A percentile compares a stretch with the other conserved stretches of the same genome.
These are phyloP conservation scores for Phytophthora sp. DNA, from an alignment of 352 stramenopile species.

Conservation along the genomic window DNA sequence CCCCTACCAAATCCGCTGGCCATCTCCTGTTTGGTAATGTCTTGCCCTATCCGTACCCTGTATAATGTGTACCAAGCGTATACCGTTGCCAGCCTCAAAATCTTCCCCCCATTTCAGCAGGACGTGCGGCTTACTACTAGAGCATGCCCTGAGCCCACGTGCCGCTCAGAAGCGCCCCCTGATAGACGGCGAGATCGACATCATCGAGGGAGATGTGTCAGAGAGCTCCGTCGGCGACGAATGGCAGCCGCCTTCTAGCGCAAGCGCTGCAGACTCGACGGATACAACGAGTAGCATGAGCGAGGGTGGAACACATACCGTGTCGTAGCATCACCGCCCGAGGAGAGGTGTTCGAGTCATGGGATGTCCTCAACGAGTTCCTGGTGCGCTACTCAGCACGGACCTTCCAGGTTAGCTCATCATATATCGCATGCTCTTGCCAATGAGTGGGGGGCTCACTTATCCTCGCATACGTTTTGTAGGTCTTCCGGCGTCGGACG, in stretches of 20 bases:
- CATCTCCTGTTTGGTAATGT: too few relatives aligned
- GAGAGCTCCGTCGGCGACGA: neutral
- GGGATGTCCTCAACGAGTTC: neutral
- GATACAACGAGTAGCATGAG: neutral
- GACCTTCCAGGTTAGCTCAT: too few relatives aligned
- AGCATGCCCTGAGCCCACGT: neutral
- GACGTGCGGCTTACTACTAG: too few relatives aligned
- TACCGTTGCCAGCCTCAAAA: too few relatives aligned
- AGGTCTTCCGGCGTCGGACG: neutral
- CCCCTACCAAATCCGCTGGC: too few relatives aligned
- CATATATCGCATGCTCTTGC: too few relatives aligned
- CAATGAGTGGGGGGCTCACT: too few relatives aligned
- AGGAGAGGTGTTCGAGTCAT: neutral
- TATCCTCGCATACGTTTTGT: neutral
- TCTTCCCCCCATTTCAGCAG: too few relatives aligned
- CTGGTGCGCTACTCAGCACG: neutral
- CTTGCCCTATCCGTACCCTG: too few relatives aligned
- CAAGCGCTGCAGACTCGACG: neutral
- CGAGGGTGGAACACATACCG: neutral
- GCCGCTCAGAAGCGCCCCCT: neutral
- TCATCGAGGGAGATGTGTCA: neutral
- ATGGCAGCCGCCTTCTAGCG: neutral
- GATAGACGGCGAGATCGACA: neutral
- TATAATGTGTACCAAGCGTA: too few relatives aligned
- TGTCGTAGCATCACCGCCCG: neutral